Evolutionary conservation across 768 basidiomycete genomes (phyloP), one percentile per base, ranked within the genome.

Genomic region (Lentinus brumalis): DNA sequence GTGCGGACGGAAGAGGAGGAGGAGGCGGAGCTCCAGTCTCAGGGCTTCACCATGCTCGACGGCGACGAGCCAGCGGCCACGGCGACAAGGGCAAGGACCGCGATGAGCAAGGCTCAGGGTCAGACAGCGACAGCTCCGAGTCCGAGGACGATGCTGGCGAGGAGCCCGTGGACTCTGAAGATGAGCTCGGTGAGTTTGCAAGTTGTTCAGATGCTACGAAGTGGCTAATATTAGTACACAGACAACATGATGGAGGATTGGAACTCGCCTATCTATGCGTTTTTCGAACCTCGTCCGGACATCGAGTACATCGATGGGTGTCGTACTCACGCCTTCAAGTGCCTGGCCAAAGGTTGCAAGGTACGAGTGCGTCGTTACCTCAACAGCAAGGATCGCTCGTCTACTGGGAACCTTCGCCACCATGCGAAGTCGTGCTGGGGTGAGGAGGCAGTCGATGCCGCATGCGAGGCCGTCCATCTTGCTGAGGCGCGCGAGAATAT

Each of bases 401-500:
- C 72, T 5, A 77, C 73, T 12, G 62, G 69, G 1, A 75, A 76
- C 63, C 30, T 68, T 44, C 46, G 57, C 31, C 57, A 51, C 30
- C 69, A 80, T 61, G 75, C 62, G 0, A 64, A 62, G 21, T 38
- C 21, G 1, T 79, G 78, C 64, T 78, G 74, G 74, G 75, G 77
- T 0, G 32, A 62, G 2, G 71, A 74, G 7, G 66, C 61, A 15
- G 54, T 56, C 30, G 29, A 46, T 14, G 44, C 44, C 3, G 54
- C 54, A 11, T 29, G 74, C 1, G 50, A 62, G 1, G 63, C 60
- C 8, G 70, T 59, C 2, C 55, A 58, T 4, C 59, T 50, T 21
- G 53, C 50, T 15, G 53, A 56, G 16, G 42, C 30, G 21, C 14
- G 59, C 35, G 9, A 39, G 15, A 10, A 50, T 15, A 46, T 53